phyloP scores from a whole-genome alignment of 345 rosid genomes.

The Rhizophora mangle region DNA sequence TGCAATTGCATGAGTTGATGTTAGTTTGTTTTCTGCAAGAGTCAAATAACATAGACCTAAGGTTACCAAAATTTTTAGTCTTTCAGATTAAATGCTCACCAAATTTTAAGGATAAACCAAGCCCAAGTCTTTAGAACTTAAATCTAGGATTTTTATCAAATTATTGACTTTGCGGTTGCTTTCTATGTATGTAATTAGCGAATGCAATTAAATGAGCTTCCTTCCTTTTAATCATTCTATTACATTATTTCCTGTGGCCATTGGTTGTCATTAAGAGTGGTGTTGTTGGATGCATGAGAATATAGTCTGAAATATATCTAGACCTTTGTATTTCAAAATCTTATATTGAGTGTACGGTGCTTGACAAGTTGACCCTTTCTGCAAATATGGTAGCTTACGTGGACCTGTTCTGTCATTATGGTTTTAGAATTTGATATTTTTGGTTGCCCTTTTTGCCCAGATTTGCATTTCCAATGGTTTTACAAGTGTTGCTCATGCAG shows the following conservation, averaged over 20 bases:
- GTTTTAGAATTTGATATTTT: constrained; percentile 3
- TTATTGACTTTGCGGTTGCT: neutral
- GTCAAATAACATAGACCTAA: neutral
- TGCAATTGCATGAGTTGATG: too few species aligned
- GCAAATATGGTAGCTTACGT: neutral
- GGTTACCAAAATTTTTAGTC: neutral
- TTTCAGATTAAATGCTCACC: constrained; percentile 3
- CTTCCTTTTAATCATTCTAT: neutral
- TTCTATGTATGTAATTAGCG: neutral
- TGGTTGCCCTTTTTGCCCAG: neutral
- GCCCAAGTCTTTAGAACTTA: constrained; percentile 7
- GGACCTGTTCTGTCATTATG: neutral
- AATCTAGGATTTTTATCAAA: constrained; percentile 1
- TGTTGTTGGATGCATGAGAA: neutral
- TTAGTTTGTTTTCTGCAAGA: too few species aligned
- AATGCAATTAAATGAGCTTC: neutral
- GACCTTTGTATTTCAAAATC: constrained; percentile 3
- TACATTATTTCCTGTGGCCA: neutral
- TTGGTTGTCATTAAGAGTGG: neutral
- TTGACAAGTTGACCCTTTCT: neutral
- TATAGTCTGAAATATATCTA: neutral
- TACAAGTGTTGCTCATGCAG: neutral
- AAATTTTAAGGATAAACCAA: constrained; percentile 6
- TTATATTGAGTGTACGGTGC: neutral
- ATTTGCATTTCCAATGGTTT: neutral